Evolutionary conservation across 257 asterid genomes (phyloP).

Genomic region (Fraxinus cuspidata): DNA sequence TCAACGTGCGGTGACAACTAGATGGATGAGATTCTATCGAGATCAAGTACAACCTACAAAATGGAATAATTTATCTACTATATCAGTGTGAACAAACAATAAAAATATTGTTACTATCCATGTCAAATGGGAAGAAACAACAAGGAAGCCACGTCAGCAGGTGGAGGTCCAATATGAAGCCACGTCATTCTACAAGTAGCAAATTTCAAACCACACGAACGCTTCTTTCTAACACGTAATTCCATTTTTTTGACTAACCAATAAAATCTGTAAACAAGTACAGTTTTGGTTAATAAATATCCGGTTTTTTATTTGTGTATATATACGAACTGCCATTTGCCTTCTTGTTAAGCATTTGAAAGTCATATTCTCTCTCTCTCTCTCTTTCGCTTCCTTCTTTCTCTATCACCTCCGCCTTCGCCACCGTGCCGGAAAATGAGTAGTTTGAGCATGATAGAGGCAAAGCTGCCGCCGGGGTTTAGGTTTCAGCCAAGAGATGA

Average conservation of each 20-base stretch:
- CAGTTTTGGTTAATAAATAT: slow-evolving; percentile 12
- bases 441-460: slow-evolving; percentile 73
- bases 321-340: slow-evolving; percentile 25
- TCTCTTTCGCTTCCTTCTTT: not conserved
- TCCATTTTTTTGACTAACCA: slow-evolving; percentile 41
- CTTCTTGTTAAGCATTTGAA: slow-evolving; percentile 13
- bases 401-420: not conserved
- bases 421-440: slow-evolving; percentile 46
- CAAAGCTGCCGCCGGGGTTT: slow-evolving; percentile 87
- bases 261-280: not conserved
- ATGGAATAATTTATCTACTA: no score
- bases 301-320: not conserved
- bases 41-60: not conserved
- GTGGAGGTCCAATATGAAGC: slow-evolving; percentile 25
- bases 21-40: no score
- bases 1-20: no score
- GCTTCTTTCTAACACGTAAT: slow-evolving; percentile 35
- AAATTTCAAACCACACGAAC: slow-evolving; percentile 36
- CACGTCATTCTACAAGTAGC: slow-evolving; percentile 44
- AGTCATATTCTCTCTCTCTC: not conserved
- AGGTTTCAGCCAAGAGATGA: slow-evolving; percentile 87
- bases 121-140: not conserved
- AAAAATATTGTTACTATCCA: not conserved
- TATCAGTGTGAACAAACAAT: not conserved
- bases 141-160: slow-evolving; percentile 33